A percentile compares a stretch with the other conserved stretches of the same genome.
Evolutionary conservation across 164 flowering plant species (phyloP).

Genomic region (Stephania yunnanensis): DNA sequence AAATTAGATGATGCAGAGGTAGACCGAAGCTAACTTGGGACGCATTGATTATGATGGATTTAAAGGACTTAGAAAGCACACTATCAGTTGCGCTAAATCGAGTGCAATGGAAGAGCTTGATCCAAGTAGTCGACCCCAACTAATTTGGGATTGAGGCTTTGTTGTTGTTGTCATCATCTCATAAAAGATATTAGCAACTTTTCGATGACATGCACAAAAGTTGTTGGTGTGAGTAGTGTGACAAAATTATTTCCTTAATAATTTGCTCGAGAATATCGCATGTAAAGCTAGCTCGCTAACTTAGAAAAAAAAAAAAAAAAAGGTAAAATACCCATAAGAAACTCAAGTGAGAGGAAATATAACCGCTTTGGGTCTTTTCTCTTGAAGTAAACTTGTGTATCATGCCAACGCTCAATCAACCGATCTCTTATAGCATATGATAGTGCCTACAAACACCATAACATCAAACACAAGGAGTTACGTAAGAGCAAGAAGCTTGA

Average conservation of each 20-base stretch:
- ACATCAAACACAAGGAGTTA: conserved; percentile 5
- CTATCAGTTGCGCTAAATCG: no score
- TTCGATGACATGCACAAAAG: background rate
- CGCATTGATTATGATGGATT: no score
- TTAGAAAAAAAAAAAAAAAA: conserved; percentile 8
- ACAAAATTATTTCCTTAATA: background rate
- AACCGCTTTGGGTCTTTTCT: conserved; percentile 55
- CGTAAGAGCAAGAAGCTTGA: background rate
- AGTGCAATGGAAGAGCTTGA: no score
- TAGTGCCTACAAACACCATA: conserved; percentile 38
- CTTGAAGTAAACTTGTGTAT: conserved; percentile 47
- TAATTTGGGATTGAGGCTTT: no score
- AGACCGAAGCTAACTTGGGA: no score
- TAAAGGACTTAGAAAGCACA: no score
- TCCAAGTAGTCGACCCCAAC: no score
- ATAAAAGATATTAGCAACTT: background rate
- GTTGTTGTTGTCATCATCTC: no score
- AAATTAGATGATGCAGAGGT: no score
- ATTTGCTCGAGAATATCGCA: background rate
- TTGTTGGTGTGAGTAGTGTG: no score
- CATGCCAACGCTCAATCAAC: conserved; percentile 60
- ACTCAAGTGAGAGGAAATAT: conserved; percentile 56
- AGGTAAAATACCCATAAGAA: conserved; percentile 43
- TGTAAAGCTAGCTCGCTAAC: background rate
- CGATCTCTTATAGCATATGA: conserved; percentile 56